A percentile compares a stretch with the other conserved stretches of the same genome.
phyloP scores from a whole-genome alignment of 1,284 basidiomycete species.

The Thelephora terrestris region DNA sequence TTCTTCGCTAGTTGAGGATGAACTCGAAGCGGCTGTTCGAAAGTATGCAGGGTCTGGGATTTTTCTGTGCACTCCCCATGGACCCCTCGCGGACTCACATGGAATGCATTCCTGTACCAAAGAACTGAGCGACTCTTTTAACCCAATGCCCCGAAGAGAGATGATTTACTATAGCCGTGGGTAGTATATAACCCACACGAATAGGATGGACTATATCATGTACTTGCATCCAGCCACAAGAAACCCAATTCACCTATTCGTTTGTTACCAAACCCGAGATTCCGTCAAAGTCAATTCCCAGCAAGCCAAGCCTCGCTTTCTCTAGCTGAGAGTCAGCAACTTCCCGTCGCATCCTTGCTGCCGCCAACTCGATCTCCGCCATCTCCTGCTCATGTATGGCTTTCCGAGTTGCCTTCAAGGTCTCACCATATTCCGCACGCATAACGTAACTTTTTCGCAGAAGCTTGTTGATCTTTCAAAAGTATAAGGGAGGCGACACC shows the following conservation, averaged over 20 bases:
- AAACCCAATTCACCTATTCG: not conserved
- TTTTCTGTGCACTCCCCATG: slow-evolving; percentile 68
- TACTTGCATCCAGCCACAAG: slow-evolving; percentile 1
- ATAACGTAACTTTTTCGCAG: slow-evolving; percentile 14
- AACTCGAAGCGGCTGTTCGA: slow-evolving; percentile 59
- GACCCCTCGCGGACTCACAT: slow-evolving; percentile 66
- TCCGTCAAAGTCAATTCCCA: slow-evolving; percentile 40
- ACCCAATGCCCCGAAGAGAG: not conserved
- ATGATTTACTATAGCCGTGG: too few relatives aligned
- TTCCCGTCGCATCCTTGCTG: slow-evolving; percentile 44
- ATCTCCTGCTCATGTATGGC: slow-evolving; percentile 53
- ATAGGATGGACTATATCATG: not conserved
- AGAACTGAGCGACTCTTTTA: slow-evolving; percentile 19
- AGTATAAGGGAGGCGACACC: too few relatives aligned
- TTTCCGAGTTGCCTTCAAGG: slow-evolving; percentile 34
- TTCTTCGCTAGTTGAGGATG: slow-evolving; percentile 45
- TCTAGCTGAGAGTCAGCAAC: slow-evolving; percentile 49
- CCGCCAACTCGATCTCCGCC: slow-evolving; percentile 44
- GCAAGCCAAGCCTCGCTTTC: slow-evolving; percentile 43
- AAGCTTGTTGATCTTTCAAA: too few relatives aligned
- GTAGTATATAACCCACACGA: not conserved
- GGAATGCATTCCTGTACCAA: slow-evolving; percentile 60
- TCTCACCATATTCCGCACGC: slow-evolving; percentile 30
- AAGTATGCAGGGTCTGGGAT: slow-evolving; percentile 70
- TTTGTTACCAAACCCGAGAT: not conserved